Conservation (phyloP, 2,329 filamentous ascomycete species). For the Teratosphaeria epicoccoides region DNA sequence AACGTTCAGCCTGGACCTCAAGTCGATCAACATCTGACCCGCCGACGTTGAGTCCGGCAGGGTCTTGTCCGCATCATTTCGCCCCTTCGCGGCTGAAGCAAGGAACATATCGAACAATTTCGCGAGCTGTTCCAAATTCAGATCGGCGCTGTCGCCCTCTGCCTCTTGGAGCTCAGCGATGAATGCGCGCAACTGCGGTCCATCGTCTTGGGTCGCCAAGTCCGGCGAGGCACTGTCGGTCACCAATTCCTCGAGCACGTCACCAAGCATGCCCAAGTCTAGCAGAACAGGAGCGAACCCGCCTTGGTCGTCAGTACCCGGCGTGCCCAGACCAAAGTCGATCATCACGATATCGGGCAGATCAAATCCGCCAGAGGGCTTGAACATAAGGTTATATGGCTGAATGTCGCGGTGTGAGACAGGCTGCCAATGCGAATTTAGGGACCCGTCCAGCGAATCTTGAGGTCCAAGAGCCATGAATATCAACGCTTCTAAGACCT, state of each 20-base stretch:
- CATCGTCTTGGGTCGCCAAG: background rate
- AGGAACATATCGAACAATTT: background rate
- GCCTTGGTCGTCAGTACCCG: background rate
- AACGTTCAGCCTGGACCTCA: background rate
- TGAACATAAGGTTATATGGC: background rate
- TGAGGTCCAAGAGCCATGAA: background rate
- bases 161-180: background rate
- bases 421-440: background rate
- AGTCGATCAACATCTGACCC: background rate
- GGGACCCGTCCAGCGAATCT: background rate
- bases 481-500: background rate
- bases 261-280: background rate
- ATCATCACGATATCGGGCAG: background rate
- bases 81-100: background rate
- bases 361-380: background rate
- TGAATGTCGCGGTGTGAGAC: background rate
- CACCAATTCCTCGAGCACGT: background rate
- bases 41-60: background rate
- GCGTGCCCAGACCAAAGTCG: background rate
- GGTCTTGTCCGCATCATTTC: background rate
- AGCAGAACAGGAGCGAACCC: background rate
- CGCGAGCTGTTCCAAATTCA: background rate
- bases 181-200: background rate
- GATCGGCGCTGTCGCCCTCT: background rate
- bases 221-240: background rate